These are phyloP conservation scores for Galerina marginata DNA, from an alignment of 768 basidiomycete species.

Conservation along the genomic window DNA sequence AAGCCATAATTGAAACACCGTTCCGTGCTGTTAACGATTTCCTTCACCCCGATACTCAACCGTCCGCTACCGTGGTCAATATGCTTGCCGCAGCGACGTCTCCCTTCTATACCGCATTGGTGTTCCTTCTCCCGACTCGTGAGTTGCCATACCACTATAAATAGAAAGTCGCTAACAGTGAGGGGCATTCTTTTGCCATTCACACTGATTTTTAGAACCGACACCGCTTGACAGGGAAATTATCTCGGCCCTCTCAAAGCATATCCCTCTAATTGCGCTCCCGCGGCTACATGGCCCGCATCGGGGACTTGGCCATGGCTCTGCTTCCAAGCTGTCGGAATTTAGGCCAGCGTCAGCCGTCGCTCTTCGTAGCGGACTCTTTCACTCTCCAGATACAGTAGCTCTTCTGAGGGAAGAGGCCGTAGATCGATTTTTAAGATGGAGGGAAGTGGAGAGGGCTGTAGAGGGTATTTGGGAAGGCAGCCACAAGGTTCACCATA, in stretches of 20 bases:
- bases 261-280: conserved; percentile 64
- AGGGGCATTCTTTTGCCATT: neutral
- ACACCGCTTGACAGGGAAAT: conserved; percentile 48
- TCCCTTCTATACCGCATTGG: conserved; percentile 64
- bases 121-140: conserved; percentile 59
- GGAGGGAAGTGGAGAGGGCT: conserved; percentile 71
- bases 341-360: conserved; percentile 58
- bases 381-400: conserved; percentile 68
- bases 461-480: conserved; percentile 44
- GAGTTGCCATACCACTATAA: conserved; percentile 20
- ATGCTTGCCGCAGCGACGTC: conserved; percentile 63
- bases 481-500: neutral
- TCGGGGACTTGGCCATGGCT: conserved; percentile 19
- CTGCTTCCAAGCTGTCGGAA: conserved; percentile 48
- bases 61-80: conserved; percentile 54
- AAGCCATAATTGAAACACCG: conserved; percentile 55
- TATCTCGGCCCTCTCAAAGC: conserved; percentile 52
- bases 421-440: conserved; percentile 70
- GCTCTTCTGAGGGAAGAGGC: conserved; percentile 64
- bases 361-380: conserved; percentile 63
- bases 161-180: too few species aligned
- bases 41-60: conserved; percentile 55
- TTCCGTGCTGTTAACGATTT: conserved; percentile 60
- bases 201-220: conserved; percentile 33
- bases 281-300: conserved; percentile 43